Evolutionary conservation across 441 rosid genomes (phyloP), one percentile per base, ranked within the genome.

Genomic region (Erodium texanum): DNA sequence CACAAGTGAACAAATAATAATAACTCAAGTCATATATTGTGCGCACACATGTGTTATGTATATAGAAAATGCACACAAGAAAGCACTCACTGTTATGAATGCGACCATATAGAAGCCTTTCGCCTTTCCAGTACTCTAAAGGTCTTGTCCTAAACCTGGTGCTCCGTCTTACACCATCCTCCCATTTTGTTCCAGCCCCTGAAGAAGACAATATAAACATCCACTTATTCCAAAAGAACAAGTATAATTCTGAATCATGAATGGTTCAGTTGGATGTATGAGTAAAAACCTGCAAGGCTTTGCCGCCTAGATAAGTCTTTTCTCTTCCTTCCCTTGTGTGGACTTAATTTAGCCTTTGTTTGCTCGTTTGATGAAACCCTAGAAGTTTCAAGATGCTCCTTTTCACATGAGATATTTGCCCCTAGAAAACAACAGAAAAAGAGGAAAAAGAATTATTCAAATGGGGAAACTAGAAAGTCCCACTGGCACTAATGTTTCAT

Each of bases 111-210:
- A 93, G 74, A 77, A 91, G 89, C 72, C 90, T 83, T 77, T 94
- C 99, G 24, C 97, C 99, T 78, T 77, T 94, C 99, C 99, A 94
- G 74, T 73, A 91, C 78, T 89, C 93, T 69, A 94, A 82, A 72
- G 97, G 97, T 78, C 96, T 87, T 59, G 99, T 87, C 68, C 70
- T 85, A 64, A 91, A 86, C 79, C 99, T 84, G 56, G 97, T 88
- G 84, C 99, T 94, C 72, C 87, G 71, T 74, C 99, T 84, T 48
- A 84, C 72, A 22, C 95, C 96, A 56, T 69, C 66, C 56, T 74
- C 77, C 82, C 85, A 85, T 54, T 81, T 61, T 50, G 91, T 80
- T 71, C 97, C 99, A 77, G 78, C 81, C 72, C 48, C 97, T 91
- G 74, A 63, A 67, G 74, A 63, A 67, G 67, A 64, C 27, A 59